Conservation (phyloP, 257 asterid genomes). For the Ehretia macrophylla region DNA sequence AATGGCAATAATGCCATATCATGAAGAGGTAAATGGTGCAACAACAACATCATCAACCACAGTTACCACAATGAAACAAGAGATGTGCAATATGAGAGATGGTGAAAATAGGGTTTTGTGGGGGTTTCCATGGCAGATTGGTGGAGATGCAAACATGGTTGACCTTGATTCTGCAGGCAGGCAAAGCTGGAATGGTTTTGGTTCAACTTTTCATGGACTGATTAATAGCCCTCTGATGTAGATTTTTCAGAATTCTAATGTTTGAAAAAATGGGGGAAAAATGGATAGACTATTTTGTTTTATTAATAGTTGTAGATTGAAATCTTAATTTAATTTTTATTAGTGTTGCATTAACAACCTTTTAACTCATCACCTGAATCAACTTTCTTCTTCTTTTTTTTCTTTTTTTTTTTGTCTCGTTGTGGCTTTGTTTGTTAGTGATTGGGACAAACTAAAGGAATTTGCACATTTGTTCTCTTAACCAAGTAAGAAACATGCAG, state of each 20-base stretch:
- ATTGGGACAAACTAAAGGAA: conserved; percentile 18
- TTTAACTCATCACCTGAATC: conserved; percentile 14
- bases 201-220: conserved; percentile 77
- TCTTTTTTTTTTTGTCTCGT: conserved; percentile 15
- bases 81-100: conserved; percentile 35
- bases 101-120: conserved; percentile 41
- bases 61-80: conserved; percentile 60
- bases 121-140: conserved; percentile 78
- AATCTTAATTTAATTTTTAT: not conserved
- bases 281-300: conserved; percentile 18
- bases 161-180: conserved; percentile 36
- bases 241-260: conserved; percentile 1
- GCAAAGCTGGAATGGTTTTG: conserved; percentile 53
- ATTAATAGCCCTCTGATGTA: conserved; percentile 75
- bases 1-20: conserved; percentile 37
- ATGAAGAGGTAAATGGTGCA: conserved; percentile 22
- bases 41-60: conserved; percentile 23
- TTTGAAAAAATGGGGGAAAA: not conserved
- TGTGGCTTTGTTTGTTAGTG: not conserved
- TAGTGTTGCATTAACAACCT: not conserved
- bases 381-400: conserved; percentile 17
- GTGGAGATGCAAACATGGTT: conserved; percentile 25
- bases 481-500: conserved; percentile 2
- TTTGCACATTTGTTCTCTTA: conserved; percentile 16
- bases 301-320: conserved; percentile 2